phyloP scores from a whole-genome alignment of 2,329 filamentous ascomycete genomes.

The Chalaropsis thielavioides region DNA sequence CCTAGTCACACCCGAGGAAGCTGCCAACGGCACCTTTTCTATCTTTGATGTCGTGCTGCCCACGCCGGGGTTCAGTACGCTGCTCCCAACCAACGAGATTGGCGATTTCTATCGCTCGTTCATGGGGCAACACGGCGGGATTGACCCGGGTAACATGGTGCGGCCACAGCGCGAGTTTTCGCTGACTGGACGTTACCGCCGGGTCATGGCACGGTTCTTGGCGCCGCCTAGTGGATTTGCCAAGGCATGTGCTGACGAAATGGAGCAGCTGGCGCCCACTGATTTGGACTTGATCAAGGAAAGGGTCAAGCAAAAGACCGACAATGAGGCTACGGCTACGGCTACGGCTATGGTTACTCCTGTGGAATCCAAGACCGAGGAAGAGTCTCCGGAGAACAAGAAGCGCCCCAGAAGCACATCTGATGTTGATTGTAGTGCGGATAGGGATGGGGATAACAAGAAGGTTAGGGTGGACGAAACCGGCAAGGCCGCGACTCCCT shows the following conservation, averaged over 20 bases:
- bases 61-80: constrained; percentile 77
- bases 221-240: constrained; percentile 53
- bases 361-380: constrained; percentile 12
- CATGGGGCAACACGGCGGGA: constrained; percentile 69
- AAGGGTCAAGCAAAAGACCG: constrained; percentile 22
- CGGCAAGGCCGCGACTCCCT: constrained; percentile 8
- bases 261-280: constrained; percentile 77
- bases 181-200: constrained; percentile 76
- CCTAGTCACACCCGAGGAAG: constrained; percentile 62
- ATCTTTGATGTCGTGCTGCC: constrained; percentile 86
- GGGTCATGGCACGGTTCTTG: constrained; percentile 59
- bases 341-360: constrained; percentile 19
- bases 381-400: constrained; percentile 8
- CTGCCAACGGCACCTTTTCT: constrained; percentile 55
- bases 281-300: constrained; percentile 57
- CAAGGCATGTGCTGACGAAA: constrained; percentile 51
- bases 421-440: constrained; percentile 17
- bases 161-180: constrained; percentile 76
- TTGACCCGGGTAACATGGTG: constrained; percentile 79
- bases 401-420: constrained; percentile 17
- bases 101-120: constrained; percentile 74
- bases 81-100: constrained; percentile 73
- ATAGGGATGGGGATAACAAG: constrained; percentile 20
- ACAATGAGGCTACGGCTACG: neutral
- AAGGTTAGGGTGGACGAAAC: constrained; percentile 22